phyloP scores from a whole-genome alignment of 2,329 filamentous ascomycete genomes.

The Sporothrix curviconia region DNA sequence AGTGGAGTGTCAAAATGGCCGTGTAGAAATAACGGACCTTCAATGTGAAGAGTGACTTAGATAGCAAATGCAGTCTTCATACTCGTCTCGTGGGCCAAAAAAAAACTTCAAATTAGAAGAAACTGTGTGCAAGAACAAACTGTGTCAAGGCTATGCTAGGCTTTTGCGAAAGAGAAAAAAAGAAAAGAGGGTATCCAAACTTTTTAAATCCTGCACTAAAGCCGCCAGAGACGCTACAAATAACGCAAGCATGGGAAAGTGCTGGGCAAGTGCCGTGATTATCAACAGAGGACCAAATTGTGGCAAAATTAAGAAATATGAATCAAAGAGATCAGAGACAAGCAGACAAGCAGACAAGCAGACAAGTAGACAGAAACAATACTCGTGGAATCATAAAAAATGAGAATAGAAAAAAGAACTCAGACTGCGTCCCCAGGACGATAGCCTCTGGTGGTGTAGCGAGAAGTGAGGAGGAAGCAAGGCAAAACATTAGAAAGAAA shows the following conservation, averaged over 20 bases:
- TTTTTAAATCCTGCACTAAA: background rate
- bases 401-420: background rate
- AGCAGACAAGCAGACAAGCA: too few relatives aligned
- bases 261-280: background rate
- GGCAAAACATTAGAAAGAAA: background rate
- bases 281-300: background rate
- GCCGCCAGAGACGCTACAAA: background rate
- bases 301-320: background rate
- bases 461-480: background rate
- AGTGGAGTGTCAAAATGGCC: too few relatives aligned
- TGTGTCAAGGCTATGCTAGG: background rate
- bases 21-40: too few relatives aligned
- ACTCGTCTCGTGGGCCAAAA: too few relatives aligned
- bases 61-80: too few relatives aligned
- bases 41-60: too few relatives aligned
- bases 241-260: background rate
- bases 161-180: background rate
- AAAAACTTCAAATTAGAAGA: too few relatives aligned
- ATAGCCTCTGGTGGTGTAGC: background rate
- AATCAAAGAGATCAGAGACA: background rate
- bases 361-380: background rate
- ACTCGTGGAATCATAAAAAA: background rate
- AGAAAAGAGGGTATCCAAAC: slow-evolving; percentile 4
- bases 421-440: slow-evolving; percentile 9
- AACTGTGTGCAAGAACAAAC: background rate